Evolutionary conservation across 2,329 filamentous ascomycete species (phyloP), one percentile per base, ranked within the genome.

Genomic region (Fusarium coicis): DNA sequence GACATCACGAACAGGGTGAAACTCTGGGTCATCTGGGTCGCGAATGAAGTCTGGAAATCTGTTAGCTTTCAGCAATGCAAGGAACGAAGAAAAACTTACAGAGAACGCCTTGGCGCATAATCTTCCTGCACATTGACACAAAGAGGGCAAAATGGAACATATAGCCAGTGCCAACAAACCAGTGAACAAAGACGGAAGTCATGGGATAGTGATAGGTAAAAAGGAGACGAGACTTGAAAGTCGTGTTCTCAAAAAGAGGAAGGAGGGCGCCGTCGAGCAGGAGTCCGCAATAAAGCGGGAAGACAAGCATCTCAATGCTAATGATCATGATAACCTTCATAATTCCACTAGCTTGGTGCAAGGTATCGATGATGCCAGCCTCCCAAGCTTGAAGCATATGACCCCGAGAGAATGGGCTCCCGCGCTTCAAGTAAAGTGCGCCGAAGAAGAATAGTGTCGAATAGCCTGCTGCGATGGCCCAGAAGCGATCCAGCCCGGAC

Each of bases 61-160:
- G 57, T 81, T 71, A 73, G 72, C 28, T 5, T 5, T 16, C 16
- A 23, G 26, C 19, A 18, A 6, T 49, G 21, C 4, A 28, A 19
- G 19, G 15, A 53, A n/a, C 10, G 4, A 11, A 30, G 9, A 21
- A 5, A n/a, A 49, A 87, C 92, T 88, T 86, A 94, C 92, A 98
- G 66, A 99, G 86, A 44, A 99, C 96, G 57, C 96, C 96, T 75
- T 91, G 94, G 72, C 96, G 92, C 92, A 99, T 93, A 66, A 98
- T 97, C 84, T 97, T 98, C 71, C 96, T 92, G 83, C 96, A 99
- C 95, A 99, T 98, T 63, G 95, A 97, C 23, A 99, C 96, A 80
- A 99, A 99, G 7, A 99, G 88, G 10, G 96, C 96, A 80, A 99
- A 99, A 81, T 99, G 96, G 84, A 99, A 99, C 97, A 99, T 99